Evolutionary conservation across 257 asterid genomes (phyloP).

Genomic region (Penstemon eatonii): DNA sequence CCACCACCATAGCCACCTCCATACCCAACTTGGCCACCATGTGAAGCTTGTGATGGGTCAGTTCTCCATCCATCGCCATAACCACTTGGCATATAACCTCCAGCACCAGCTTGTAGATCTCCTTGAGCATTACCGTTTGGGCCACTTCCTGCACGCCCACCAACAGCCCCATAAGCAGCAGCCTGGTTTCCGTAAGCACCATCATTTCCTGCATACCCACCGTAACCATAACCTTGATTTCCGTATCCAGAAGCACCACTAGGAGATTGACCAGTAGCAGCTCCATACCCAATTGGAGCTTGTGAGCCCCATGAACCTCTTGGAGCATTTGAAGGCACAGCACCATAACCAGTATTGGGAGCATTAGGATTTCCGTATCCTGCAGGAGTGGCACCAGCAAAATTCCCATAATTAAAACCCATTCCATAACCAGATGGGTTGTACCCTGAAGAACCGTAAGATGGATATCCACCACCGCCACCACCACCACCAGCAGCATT

Average conservation of each 20-base stretch:
- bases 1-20: conserved; percentile 68
- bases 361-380: conserved; percentile 71
- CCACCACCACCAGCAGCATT: conserved; percentile 27
- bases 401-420: conserved; percentile 80
- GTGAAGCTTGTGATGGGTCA: conserved; percentile 57
- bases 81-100: conserved; percentile 58
- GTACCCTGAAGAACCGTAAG: conserved; percentile 75
- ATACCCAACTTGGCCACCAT: conserved; percentile 56
- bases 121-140: conserved; percentile 51
- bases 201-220: conserved; percentile 68
- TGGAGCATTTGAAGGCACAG: conserved; percentile 55
- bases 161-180: conserved; percentile 60
- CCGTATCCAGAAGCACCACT: conserved; percentile 71
- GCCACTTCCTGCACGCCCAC: conserved; percentile 60
- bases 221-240: conserved; percentile 79
- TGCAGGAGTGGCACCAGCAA: conserved; percentile 58
- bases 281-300: conserved; percentile 74
- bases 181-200: conserved; percentile 68
- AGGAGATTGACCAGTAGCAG: conserved; percentile 72
- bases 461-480: conserved; percentile 56
- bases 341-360: conserved; percentile 65
- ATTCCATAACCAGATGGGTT: conserved; percentile 67
- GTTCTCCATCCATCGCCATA: conserved; percentile 83
- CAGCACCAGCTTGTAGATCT: conserved; percentile 45
- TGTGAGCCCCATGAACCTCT: conserved; percentile 73